phyloP scores from a whole-genome alignment of 306 rosid species.

The Prunus armeniaca region DNA sequence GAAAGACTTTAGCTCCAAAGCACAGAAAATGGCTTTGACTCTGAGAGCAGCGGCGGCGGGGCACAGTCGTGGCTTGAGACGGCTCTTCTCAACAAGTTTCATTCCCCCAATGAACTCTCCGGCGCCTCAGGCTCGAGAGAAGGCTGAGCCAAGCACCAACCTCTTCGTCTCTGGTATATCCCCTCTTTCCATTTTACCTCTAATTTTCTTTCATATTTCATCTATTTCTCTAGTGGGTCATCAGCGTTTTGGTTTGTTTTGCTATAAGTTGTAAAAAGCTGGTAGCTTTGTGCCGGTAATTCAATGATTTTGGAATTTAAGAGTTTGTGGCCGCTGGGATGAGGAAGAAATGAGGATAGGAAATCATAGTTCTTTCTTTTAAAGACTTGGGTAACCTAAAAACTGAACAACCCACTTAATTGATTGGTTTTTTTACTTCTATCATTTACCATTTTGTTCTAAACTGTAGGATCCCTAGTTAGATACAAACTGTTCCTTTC shows the following conservation, averaged over 20 bases:
- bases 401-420: background rate
- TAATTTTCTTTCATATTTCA: background rate
- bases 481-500: background rate
- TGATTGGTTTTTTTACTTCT: background rate
- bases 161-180: constrained; percentile 85
- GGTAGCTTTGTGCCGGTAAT: background rate
- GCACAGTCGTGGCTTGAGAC: constrained; percentile 54
- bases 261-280: background rate
- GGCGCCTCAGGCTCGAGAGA: constrained; percentile 40
- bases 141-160: constrained; percentile 74
- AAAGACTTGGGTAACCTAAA: background rate
- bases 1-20: background rate
- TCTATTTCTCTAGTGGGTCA: background rate
- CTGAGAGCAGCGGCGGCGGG: constrained; percentile 47
- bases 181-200: background rate
- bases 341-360: background rate
- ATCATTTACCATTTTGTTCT: background rate
- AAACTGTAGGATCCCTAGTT: background rate
- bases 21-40: constrained; percentile 37
- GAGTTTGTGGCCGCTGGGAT: background rate
- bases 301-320: background rate
- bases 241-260: background rate
- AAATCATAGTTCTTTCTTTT: background rate
- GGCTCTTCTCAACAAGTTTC: constrained; percentile 56
- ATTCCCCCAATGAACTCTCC: constrained; percentile 38